phyloP scores from a whole-genome alignment of 2,329 filamentous ascomycete species.

The Diaporthe ilicicola region DNA sequence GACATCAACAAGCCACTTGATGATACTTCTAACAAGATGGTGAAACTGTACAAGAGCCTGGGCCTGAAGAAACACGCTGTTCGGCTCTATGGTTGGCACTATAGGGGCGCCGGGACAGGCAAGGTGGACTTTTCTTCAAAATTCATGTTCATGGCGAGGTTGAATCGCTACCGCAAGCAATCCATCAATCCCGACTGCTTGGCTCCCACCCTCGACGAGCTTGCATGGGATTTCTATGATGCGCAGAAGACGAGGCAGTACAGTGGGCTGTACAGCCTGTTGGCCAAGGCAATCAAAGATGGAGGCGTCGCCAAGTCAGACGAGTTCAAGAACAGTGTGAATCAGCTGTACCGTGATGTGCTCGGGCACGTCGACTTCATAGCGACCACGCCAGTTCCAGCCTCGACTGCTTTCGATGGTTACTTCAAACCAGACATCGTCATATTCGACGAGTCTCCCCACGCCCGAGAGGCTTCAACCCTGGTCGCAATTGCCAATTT shows the following conservation, averaged over 20 bases:
- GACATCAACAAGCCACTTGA: constrained; percentile 58
- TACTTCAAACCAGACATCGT: constrained; percentile 83
- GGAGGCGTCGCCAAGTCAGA: constrained; percentile 39
- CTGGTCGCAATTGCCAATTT: constrained; percentile 55
- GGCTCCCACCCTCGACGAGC: constrained; percentile 53
- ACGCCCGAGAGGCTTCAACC: constrained; percentile 55
- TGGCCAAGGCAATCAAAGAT: constrained; percentile 38
- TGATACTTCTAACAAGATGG: constrained; percentile 54
- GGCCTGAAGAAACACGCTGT: constrained; percentile 47
- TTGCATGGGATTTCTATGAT: constrained; percentile 51
- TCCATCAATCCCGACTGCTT: constrained; percentile 34
- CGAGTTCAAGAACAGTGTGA: constrained; percentile 43
- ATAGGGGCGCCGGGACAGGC: constrained; percentile 42
- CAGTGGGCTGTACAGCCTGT: constrained; percentile 45
- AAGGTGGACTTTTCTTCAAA: constrained; percentile 46
- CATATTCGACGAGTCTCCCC: constrained; percentile 78
- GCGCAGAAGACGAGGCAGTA: constrained; percentile 45
- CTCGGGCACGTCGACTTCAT: constrained; percentile 52
- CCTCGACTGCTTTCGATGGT: constrained; percentile 46
- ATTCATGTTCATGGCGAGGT: constrained; percentile 42
- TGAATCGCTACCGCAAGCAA: constrained; percentile 27
- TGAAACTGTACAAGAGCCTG: constrained; percentile 45
- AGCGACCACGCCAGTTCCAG: constrained; percentile 56
- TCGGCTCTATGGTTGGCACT: constrained; percentile 52
- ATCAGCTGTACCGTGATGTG: constrained; percentile 49